Percentiles rank a stretch among this genome's conserved stretches.
Conservation (phyloP, 306 rosid species). For the Lathyrus sativus region DNA sequence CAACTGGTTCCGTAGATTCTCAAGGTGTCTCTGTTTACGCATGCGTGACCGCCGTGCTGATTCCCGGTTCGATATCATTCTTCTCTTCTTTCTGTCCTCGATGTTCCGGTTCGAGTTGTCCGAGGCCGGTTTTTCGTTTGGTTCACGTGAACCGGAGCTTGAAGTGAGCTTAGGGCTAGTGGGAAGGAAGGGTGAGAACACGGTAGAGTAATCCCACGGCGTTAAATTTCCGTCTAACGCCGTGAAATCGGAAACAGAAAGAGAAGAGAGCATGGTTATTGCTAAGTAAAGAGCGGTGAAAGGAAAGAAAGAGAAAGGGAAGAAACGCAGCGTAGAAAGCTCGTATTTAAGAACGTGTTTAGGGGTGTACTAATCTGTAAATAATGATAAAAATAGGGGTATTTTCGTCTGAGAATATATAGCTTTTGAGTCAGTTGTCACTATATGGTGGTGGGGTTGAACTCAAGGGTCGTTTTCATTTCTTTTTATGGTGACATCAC, state of each 20-base stretch:
- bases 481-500: conserved; percentile 43
- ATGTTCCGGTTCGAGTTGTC: conserved; percentile 36
- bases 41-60: conserved; percentile 92
- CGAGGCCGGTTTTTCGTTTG: conserved; percentile 36
- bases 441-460: conserved; percentile 46
- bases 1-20: conserved; percentile 75
- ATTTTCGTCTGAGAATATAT: conserved; percentile 20
- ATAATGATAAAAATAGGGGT: conserved; percentile 19
- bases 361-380: conserved; percentile 10
- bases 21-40: conserved; percentile 86
- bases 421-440: conserved; percentile 89
- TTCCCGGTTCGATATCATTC: conserved; percentile 93
- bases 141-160: conserved; percentile 53
- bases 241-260: conserved; percentile 48
- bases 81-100: conserved; percentile 68
- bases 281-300: conserved; percentile 33
- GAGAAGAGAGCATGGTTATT: conserved; percentile 62
- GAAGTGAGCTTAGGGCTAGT: conserved; percentile 42
- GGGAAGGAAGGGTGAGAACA: conserved; percentile 31
- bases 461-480: conserved; percentile 29
- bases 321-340: conserved; percentile 56
- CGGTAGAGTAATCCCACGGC: conserved; percentile 58
- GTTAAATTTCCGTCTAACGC: conserved; percentile 46
- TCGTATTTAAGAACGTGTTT: conserved; percentile 45
- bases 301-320: conserved; percentile 81